These are phyloP conservation scores for Pelargonium australe DNA, from an alignment of 441 rosid species.

Conservation along the genomic window DNA sequence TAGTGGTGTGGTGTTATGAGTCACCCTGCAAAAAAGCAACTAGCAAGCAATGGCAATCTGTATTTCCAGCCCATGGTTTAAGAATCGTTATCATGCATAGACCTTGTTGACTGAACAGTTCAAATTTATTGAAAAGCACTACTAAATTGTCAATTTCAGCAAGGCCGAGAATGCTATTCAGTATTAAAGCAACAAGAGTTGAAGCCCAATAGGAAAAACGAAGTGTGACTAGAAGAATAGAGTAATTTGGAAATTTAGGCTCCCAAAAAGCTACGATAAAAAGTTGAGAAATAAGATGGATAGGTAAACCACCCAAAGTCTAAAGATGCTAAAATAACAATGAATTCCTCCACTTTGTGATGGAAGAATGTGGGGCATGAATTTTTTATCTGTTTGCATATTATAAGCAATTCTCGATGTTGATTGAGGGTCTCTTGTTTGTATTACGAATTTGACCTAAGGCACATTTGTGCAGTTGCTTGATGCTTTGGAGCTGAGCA, in stretches of 20 bases:
- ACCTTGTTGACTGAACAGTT: background rate
- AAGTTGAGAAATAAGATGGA: background rate
- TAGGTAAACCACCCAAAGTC: background rate
- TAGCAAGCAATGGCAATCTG: background rate
- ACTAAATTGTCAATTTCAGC: background rate
- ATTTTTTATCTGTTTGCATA: background rate
- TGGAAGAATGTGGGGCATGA: background rate
- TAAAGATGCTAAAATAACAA: background rate
- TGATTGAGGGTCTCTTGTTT: slow-evolving; percentile 1
- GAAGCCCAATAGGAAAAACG: background rate
- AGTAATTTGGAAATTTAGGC: background rate
- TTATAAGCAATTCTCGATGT: background rate
- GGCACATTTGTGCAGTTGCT: slow-evolving; percentile 51
- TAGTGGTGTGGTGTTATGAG: background rate
- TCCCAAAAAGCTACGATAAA: background rate
- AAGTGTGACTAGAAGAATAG: background rate
- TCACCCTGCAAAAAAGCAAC: background rate
- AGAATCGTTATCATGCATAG: background rate
- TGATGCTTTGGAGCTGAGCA: slow-evolving; percentile 88
- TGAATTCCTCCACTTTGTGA: background rate
- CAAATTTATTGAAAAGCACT: background rate
- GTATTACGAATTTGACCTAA: slow-evolving; percentile 12
- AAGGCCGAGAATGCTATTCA: background rate
- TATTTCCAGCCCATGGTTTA: background rate
- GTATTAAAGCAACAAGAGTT: background rate